These are phyloP conservation scores for Dendrobium nobile DNA, from an alignment of 106 monocot genomes.

Conservation along the genomic window DNA sequence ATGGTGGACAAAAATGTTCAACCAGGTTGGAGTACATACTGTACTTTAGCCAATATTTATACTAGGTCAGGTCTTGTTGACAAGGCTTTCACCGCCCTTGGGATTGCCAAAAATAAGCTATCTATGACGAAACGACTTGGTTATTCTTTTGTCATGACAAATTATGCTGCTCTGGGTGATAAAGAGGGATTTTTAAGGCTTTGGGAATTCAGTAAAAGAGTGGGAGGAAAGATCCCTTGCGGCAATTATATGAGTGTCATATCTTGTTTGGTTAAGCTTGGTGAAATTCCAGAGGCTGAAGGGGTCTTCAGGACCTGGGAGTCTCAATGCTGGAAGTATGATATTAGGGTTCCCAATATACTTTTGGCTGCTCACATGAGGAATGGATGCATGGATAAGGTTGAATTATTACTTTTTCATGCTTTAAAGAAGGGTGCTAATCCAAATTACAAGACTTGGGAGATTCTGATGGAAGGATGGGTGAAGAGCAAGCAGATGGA, in stretches of 20 bases:
- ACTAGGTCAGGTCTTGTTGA: slow-evolving; percentile 19
- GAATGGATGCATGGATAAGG: slow-evolving; percentile 64
- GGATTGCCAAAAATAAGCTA: slow-evolving; percentile 50
- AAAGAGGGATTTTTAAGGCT: slow-evolving; percentile 46
- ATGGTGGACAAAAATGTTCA: slow-evolving; percentile 41
- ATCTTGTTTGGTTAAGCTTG: slow-evolving; percentile 60
- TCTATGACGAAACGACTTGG: slow-evolving; percentile 50
- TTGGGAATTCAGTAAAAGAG: slow-evolving; percentile 71
- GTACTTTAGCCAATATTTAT: slow-evolving; percentile 62
- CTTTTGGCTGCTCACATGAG: slow-evolving; percentile 75
- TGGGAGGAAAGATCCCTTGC: slow-evolving; percentile 48
- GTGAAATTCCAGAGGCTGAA: slow-evolving; percentile 53
- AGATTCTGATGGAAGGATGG: slow-evolving; percentile 32
- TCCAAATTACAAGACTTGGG: not conserved
- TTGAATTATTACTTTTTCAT: slow-evolving; percentile 46
- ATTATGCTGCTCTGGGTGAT: slow-evolving; percentile 52
- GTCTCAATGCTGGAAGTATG: slow-evolving; percentile 52
- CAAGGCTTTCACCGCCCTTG: slow-evolving; percentile 44
- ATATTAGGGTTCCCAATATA: slow-evolving; percentile 68
- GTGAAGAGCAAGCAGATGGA: slow-evolving; percentile 51
- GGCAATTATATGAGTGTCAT: slow-evolving; percentile 64
- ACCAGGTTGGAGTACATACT: slow-evolving; percentile 79
- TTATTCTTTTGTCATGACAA: slow-evolving; percentile 79
- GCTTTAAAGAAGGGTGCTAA: slow-evolving; percentile 29
- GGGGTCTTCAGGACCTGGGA: slow-evolving; percentile 59